These are phyloP conservation scores for Plenodomus lindquistii DNA, from an alignment of 2,329 filamentous ascomycete genomes.

Conservation along the genomic window DNA sequence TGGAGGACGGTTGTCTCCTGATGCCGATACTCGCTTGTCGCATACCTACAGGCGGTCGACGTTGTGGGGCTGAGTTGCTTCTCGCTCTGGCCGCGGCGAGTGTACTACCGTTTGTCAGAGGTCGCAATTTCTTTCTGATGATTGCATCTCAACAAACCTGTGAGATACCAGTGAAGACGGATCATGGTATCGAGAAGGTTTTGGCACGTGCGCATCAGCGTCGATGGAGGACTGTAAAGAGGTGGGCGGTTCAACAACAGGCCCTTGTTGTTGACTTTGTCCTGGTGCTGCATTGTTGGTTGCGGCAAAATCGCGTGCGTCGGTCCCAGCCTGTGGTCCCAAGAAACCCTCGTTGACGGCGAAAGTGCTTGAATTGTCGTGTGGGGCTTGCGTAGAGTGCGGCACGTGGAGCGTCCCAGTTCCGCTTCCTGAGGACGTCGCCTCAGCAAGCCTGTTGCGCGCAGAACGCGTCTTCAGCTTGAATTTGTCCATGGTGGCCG, in stretches of 20 bases:
- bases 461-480: slow-evolving; percentile 40
- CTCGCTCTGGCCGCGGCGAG: slow-evolving; percentile 21
- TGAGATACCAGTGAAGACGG: slow-evolving; percentile 20
- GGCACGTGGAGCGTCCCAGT: slow-evolving; percentile 33
- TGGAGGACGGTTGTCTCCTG: slow-evolving; percentile 36
- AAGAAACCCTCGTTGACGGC: slow-evolving; percentile 39
- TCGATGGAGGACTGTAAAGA: slow-evolving; percentile 43
- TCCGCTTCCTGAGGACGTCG: slow-evolving; percentile 30
- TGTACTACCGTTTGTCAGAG: slow-evolving; percentile 21
- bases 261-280: slow-evolving; percentile 20
- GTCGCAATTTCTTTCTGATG: slow-evolving; percentile 6
- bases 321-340: slow-evolving; percentile 31
- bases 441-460: slow-evolving; percentile 37
- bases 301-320: slow-evolving; percentile 40
- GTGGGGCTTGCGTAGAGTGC: slow-evolving; percentile 31
- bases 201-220: slow-evolving; percentile 36
- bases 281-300: slow-evolving; percentile 8
- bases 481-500: slow-evolving; percentile 36
- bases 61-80: slow-evolving; percentile 34
- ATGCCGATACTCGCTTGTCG: slow-evolving; percentile 44
- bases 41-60: slow-evolving; percentile 27
- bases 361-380: slow-evolving; percentile 38
- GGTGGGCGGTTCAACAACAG: slow-evolving; percentile 35
- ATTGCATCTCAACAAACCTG: slow-evolving; percentile 17
- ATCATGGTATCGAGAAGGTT: slow-evolving; percentile 24